phyloP scores from a whole-genome alignment of 495 filamentous ascomycete genomes.

The Saxophila tyrrhenica region DNA sequence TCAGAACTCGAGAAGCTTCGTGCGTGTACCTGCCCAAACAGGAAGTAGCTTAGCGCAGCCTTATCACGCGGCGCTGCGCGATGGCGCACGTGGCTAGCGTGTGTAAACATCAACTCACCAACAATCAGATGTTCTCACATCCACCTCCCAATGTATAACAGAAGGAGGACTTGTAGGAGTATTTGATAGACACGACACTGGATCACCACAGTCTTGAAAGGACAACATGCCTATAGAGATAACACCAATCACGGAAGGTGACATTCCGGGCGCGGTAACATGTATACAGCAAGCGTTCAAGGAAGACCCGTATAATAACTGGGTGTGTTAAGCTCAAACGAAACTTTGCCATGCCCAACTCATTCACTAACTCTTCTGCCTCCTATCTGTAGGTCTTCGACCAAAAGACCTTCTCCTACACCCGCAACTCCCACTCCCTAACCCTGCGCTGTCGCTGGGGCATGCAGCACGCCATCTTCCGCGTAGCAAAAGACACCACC shows the following conservation, averaged over 20 bases:
- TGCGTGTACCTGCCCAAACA: background rate
- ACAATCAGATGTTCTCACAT: too few species aligned
- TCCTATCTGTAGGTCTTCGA: constrained; percentile 11
- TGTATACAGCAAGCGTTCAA: constrained; percentile 49
- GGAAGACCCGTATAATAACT: constrained; percentile 54
- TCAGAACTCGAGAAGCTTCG: background rate
- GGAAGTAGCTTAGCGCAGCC: background rate
- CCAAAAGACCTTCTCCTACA: constrained; percentile 37
- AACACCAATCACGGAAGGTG: constrained; percentile 41
- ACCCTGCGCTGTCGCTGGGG: constrained; percentile 52
- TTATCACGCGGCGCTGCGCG: background rate
- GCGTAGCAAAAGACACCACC: constrained; percentile 44
- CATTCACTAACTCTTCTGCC: constrained; percentile 13
- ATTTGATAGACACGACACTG: too few species aligned
- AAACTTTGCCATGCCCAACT: constrained; percentile 28
- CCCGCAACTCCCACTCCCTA: constrained; percentile 52
- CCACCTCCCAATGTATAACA: too few species aligned
- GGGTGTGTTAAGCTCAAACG: constrained; percentile 21
- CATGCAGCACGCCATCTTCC: constrained; percentile 51
- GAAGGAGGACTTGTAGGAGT: too few species aligned
- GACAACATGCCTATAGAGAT: constrained; percentile 45
- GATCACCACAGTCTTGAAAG: too few species aligned
- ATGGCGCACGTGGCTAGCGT: background rate
- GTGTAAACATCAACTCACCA: background rate
- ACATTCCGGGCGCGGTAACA: constrained; percentile 51